These are phyloP conservation scores for Thermochaetoides thermophila DNA, from an alignment of 495 filamentous ascomycete species.

Conservation along the genomic window DNA sequence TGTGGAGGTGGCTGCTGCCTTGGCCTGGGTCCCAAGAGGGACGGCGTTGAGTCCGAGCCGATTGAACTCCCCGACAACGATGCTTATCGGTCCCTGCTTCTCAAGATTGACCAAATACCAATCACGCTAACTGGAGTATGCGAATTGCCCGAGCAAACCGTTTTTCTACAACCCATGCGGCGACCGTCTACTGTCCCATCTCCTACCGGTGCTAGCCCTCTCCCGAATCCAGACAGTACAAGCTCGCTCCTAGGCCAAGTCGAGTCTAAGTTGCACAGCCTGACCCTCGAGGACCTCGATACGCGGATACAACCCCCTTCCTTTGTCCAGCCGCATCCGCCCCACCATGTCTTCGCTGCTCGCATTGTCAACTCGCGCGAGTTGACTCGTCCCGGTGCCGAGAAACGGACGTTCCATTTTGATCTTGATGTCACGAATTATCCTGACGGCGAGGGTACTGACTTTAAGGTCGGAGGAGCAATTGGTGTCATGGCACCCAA, in stretches of 20 bases:
- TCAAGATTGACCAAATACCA: constrained; percentile 62
- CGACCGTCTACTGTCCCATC: constrained; percentile 21
- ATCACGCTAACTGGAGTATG: constrained; percentile 54
- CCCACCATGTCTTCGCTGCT: constrained; percentile 78
- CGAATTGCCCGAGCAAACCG: constrained; percentile 57
- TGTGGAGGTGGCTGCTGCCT: constrained; percentile 92
- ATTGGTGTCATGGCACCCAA: constrained; percentile 90
- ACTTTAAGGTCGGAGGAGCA: constrained; percentile 93
- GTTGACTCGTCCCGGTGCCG: constrained; percentile 77
- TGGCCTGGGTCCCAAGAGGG: constrained; percentile 39
- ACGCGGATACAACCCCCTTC: constrained; percentile 54
- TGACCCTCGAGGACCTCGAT: constrained; percentile 27
- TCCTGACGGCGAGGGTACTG: constrained; percentile 67
- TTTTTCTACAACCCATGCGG: constrained; percentile 43
- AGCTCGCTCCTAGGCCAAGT: constrained; percentile 4
- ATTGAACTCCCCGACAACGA: constrained; percentile 67
- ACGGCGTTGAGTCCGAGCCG: constrained; percentile 37
- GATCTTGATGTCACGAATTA: constrained; percentile 95
- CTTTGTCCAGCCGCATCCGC: constrained; percentile 91
- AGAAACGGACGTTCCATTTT: constrained; percentile 94
- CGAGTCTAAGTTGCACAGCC: constrained; percentile 14
- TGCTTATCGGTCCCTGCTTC: constrained; percentile 61
- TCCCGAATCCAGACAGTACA: constrained; percentile 11
- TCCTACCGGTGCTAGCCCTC: constrained; percentile 23
- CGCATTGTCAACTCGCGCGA: constrained; percentile 70